Base-by-base conservation (phyloP, 2,329 filamentous ascomycete genomes). In the Trichophyton mentagrophytes region DNA sequence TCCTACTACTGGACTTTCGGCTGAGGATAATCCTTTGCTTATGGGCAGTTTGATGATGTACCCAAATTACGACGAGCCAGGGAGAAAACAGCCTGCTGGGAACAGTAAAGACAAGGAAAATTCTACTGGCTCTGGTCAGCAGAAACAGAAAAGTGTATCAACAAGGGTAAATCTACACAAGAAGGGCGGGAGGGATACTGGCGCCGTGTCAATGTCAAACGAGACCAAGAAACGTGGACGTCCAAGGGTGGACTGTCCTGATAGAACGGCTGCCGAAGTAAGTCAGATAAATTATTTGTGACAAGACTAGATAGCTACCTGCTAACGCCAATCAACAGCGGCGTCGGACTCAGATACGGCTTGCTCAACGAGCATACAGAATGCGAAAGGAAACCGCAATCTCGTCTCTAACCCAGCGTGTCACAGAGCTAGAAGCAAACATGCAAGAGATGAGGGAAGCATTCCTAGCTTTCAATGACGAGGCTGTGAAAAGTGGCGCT, bases 321-420 rank as follows among this genome's bases (percentile, higher is more conserved):
- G 57, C 55, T 62, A 53, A 61, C 59, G 59, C 60, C 58, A 38
- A 64, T 49, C 51, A 42, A 51, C 65, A 88, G 87, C 86, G 89
- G 64, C 86, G 90, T 60, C 83, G 90, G 61, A 93, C 89, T 3
- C 90, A 95, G 70, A 93, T 95, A 65, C 84, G 90, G 30, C 80
- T 92, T 60, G 90, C 90, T 2, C 90, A 95, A 72, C 80, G 90
- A 66, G 89, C 89, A 1, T 95, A 95, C 69, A 84, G 90, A 8
- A 83, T 87, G 68, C 84, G 90, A 58, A 95, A 95, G 73, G 90
- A 95, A 69, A 86, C 82, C 22, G 87, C 88, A 6, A 91, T 95
- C 60, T 81, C 83, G 25, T 84, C 82, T 1, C 78, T 95, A 6
- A 86, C 90, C 69, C 80, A 82, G 62, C 81, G 85, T 64, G 88